Evolutionary conservation across 2,329 filamentous ascomycete species (phyloP).

Genomic region (Teratosphaeria gauchensis): DNA sequence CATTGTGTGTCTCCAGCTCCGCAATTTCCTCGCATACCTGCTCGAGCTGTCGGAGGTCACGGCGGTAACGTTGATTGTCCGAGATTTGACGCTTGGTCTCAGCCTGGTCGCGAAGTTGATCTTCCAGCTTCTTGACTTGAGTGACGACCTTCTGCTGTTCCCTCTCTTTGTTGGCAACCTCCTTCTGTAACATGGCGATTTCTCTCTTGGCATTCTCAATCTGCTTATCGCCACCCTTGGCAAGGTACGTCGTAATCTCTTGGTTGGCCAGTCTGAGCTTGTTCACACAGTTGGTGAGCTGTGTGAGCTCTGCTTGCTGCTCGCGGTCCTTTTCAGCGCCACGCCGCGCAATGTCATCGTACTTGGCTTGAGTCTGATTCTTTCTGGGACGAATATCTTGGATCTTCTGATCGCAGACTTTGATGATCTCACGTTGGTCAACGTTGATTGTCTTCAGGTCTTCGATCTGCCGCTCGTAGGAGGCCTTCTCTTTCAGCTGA

Average conservation of each 20-base stretch:
- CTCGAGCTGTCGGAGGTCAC: constrained; percentile 59
- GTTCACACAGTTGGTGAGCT: constrained; percentile 62
- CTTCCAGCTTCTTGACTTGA: constrained; percentile 66
- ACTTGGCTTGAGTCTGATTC: constrained; percentile 61
- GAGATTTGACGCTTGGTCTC: constrained; percentile 76
- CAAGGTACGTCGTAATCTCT: constrained; percentile 71
- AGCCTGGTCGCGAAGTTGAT: constrained; percentile 68
- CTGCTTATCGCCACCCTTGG: constrained; percentile 62
- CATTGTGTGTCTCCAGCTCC: constrained; percentile 67
- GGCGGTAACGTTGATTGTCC: constrained; percentile 81
- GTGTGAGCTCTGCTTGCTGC: constrained; percentile 60
- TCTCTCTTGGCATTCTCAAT: constrained; percentile 61
- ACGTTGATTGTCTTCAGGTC: constrained; percentile 58
- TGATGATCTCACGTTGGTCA: constrained; percentile 61
- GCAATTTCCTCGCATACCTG: constrained; percentile 59
- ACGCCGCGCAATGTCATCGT: constrained; percentile 65
- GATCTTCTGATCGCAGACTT: constrained; percentile 61
- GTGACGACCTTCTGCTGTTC: constrained; percentile 59
- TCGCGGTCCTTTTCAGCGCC: constrained; percentile 64
- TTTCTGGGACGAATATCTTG: constrained; percentile 67
- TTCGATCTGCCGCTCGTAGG: constrained; percentile 61
- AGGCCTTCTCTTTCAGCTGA: constrained; percentile 71
- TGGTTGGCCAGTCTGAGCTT: constrained; percentile 66
- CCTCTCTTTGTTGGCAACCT: constrained; percentile 55
- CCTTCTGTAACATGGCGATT: constrained; percentile 56